These are phyloP conservation scores for Phytophthora pinifolia DNA, from an alignment of 352 stramenopile genomes.

Conservation along the genomic window DNA sequence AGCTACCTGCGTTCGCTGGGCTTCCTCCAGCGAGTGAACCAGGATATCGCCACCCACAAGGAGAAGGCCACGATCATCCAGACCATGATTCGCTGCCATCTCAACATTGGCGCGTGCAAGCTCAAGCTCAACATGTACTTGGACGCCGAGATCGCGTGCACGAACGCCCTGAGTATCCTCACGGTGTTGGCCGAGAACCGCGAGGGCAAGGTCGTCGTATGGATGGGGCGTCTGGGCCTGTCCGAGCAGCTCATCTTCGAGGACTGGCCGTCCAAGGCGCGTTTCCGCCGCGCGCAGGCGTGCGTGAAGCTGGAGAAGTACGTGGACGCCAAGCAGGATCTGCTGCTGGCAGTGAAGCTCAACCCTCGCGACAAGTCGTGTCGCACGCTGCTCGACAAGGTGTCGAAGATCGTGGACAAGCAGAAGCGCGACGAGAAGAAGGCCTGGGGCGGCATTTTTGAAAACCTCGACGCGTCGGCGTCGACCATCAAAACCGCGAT, in stretches of 20 bases:
- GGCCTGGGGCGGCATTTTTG: slow-evolving; percentile 80
- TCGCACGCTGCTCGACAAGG: slow-evolving; percentile 67
- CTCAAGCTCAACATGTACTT: slow-evolving; percentile 65
- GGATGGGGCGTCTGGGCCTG: slow-evolving; percentile 82
- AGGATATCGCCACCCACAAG: slow-evolving; percentile 79
- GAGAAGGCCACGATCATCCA: slow-evolving; percentile 86
- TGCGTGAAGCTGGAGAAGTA: slow-evolving; percentile 76
- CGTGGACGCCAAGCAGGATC: slow-evolving; percentile 71
- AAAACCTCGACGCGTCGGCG: slow-evolving; percentile 40
- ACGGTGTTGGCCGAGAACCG: slow-evolving; percentile 76
- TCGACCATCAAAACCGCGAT: slow-evolving; percentile 27
- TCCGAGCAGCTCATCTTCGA: slow-evolving; percentile 81
- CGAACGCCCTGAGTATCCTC: slow-evolving; percentile 82
- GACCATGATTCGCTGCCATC: slow-evolving; percentile 88
- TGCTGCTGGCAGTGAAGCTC: slow-evolving; percentile 75
- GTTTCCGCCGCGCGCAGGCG: slow-evolving; percentile 81
- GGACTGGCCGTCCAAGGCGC: slow-evolving; percentile 86
- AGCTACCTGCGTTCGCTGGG: slow-evolving; percentile 72
- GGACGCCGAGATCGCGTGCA: slow-evolving; percentile 79
- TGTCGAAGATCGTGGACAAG: slow-evolving; percentile 70
- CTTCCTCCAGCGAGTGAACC: slow-evolving; percentile 76
- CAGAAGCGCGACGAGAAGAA: slow-evolving; percentile 81
- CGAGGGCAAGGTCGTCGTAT: slow-evolving; percentile 76
- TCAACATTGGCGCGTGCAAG: slow-evolving; percentile 87
- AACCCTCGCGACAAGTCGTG: slow-evolving; percentile 85